Evolutionary conservation across 208 protist genomes (phyloP).

Genomic region (Sergeia podlipaevii): DNA sequence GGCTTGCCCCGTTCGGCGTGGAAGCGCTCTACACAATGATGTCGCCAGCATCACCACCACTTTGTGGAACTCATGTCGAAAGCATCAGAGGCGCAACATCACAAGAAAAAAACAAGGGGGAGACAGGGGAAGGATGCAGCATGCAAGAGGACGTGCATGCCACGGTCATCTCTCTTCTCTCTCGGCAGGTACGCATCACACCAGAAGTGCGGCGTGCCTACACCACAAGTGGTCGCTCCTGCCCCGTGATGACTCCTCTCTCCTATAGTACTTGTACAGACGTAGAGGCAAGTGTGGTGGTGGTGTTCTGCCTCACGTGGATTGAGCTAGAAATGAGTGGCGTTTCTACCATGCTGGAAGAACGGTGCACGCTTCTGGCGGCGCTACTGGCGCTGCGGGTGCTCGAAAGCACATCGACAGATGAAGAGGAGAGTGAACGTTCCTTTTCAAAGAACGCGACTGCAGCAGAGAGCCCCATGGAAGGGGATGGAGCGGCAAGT

Average conservation of each 20-base stretch:
- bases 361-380: neutral
- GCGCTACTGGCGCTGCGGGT: neutral
- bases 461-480: no score
- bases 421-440: no score
- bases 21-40: conserved; percentile 7
- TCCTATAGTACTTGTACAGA: conserved; percentile 7
- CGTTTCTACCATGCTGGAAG: conserved; percentile 3
- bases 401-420: no score
- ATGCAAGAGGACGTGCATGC: neutral
- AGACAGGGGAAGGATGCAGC: neutral
- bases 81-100: no score
- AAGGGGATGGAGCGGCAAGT: no score
- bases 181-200: conserved; percentile 28
- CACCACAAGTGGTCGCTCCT: neutral
- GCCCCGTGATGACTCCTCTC: conserved; percentile 14
- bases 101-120: no score
- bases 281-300: neutral
- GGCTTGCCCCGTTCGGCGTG: conserved; percentile 12
- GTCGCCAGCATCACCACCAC: neutral
- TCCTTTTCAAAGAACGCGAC: no score
- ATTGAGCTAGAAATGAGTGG: conserved; percentile 28
- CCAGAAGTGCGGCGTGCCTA: conserved; percentile 6
- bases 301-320: conserved; percentile 17
- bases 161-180: conserved; percentile 25
- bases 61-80: no score